Evolutionary conservation across 495 filamentous ascomycete species (phyloP), one percentile per base, ranked within the genome.

Genomic region (Cudoniella acicularis): DNA sequence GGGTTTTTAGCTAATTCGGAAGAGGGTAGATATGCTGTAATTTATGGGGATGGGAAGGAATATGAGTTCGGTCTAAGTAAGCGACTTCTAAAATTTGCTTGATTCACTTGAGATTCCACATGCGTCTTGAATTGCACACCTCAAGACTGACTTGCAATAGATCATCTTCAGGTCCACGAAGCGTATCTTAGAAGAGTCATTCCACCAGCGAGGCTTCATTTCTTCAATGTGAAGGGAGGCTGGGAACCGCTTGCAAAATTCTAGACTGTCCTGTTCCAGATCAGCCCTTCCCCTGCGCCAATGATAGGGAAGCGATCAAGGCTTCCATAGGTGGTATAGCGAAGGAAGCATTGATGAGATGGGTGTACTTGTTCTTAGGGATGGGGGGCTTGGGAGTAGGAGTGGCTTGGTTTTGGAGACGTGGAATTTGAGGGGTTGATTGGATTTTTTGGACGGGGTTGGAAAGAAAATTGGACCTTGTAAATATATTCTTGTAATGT

Each of bases 271-370:
- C 68, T 3, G 51, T 70, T 20, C 70, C 70, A n/a, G 62, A 69
- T 17, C 47, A 52, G 18, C 57, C 59, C 16, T 70, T 72, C 62
- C 70, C 70, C 21, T 10, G 49, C n/a, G 64, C 53, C 1, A 72
- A 73, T 50, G 60, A 79, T 76, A 74, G 75, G 74, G 70, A 45
- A 36, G 56, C 56, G 11, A 52, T 59, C n/a, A 20, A 59, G 41
- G 56, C 21, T 17, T 59, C 52, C 36, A 51, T 59, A 18, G 49
- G 27, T 16, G 40, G 20, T 3, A 25, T 59, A 3, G 18, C 51
- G 48, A 51, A 52, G 18, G 23, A 43, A 8, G 56, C 56, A 6
- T 46, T 59, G 25, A 20, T 46, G 36, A 43, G 48, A 13, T 59
- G 56, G 56, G 6, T 45, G 16, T 25, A 27, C n/a, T 36, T 43